Evolutionary conservation across 192 early-diverging fungal genomes (phyloP), one percentile per base, ranked within the genome.

Genomic region (Mortierella alpina): DNA sequence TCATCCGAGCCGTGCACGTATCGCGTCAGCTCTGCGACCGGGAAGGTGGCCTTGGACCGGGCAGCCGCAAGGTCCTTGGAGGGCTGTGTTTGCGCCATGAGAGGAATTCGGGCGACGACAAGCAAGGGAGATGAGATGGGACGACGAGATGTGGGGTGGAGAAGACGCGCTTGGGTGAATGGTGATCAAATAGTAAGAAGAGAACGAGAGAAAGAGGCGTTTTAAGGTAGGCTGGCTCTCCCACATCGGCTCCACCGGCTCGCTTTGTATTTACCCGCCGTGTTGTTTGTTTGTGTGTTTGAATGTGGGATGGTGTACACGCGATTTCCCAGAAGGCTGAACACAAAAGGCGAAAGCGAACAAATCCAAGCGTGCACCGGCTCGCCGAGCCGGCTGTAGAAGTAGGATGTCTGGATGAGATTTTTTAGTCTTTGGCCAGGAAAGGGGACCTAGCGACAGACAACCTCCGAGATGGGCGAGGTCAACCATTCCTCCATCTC

Each of bases 401-500:
- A 31, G 31, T 31, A 31, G 31, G 31, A 31, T 31, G 31, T 31
- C 31, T 31, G 31, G 31, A 31, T 31, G 31, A n/a, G 31, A 31
- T 31, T 31, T 31, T 31, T 31, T 31, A 3, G 31, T 2, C 31
- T 31, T 31, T 31, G 31, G 31, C 31, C 31, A 31, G 31, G 13
- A 58, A 31, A 12, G 56, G 7, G 39, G 40, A 45, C n/a, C 41
- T 41, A 79, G 7, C 77, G 77, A 47, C 77, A 80, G 6, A 80
- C 18, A 13, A 80, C 66, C n/a, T 80, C 77, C 4, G 57, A 8
- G 42, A 68, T 45, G 12, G 76, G 70, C 10, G 76, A 72, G 39
- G 62, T 66, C 18, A 80, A 65, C 76, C 76, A 80, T 22, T 80
- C 76, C 15, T 80, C 76, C 76, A 80, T 80, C 50, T 80, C 66